Base-by-base conservation (phyloP, 306 rosid species). In the Cucurbita ficifolia region DNA sequence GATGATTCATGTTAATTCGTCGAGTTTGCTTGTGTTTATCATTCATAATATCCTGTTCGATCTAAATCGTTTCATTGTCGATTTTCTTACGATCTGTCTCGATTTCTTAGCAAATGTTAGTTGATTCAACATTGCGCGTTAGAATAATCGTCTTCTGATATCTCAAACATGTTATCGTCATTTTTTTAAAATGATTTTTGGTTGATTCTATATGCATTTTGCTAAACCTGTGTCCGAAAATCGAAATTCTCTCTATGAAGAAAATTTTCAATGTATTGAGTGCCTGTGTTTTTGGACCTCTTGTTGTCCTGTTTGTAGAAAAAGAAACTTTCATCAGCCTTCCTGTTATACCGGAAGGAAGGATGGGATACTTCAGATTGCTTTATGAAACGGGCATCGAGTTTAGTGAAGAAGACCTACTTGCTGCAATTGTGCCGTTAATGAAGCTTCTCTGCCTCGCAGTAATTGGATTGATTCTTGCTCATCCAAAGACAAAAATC, bases 371-470 rank as follows among this genome's bases (percentile, higher is more conserved):
- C 72, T 75, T 73, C 63, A 57, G 74, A 77, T 74, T 69, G 38
- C 55, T 49, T 77, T 77, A 55, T 56, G 70, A 62, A 12, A 70
- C 7, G 3, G 53, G 60, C 40, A 2, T 80, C 76, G 74, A 46
- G 29, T 79, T 84, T 40, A 79, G 85, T 36, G 81, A 83, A 72
- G 89, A 86, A 56, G 85, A 85, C 81, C 42, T 84, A 76, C 76
- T 68, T 77, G 80, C 78, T 84, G 92, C 97, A 48, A 84, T 89
- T 67, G 72, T 80, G 22, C 97, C 96, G 8, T 79, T 89, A 85
- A 46, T 88, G 86, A 92, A 92, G 72, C 86, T 92, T 54, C 84
- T 89, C 6, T 76, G 87, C 67, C 87, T 89, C 22, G 82, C 97
- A 7, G 83, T 84, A 54, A 82, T 89, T 29, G 95, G 97, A 10